A percentile compares a stretch with the other conserved stretches of the same genome.
Conservation (phyloP, 768 basidiomycete species). For the Leccinum arenicola region DNA sequence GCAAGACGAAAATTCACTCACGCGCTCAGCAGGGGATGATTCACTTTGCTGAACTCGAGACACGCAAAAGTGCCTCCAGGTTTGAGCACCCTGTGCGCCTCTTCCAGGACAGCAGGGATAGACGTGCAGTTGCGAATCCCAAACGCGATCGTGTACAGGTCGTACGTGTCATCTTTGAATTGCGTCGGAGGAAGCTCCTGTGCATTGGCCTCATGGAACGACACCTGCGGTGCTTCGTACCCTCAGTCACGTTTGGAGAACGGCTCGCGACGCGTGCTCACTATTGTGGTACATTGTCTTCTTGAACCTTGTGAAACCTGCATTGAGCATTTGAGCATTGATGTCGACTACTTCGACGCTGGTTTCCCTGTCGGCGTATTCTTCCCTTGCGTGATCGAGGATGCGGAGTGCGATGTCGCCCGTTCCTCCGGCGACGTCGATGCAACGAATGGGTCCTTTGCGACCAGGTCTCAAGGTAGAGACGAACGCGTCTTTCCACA, state of each 20-base stretch:
- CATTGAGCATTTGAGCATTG: constrained; percentile 92
- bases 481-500: constrained; percentile 96
- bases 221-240: constrained; percentile 78
- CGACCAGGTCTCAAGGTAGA: constrained; percentile 71
- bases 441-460: constrained; percentile 71
- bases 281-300: constrained; percentile 99
- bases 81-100: constrained; percentile 92
- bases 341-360: constrained; percentile 90
- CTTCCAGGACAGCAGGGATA: constrained; percentile 79
- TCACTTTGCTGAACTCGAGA: constrained; percentile 93
- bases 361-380: constrained; percentile 86
- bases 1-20: constrained; percentile 41
- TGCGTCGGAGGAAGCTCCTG: constrained; percentile 65
- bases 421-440: constrained; percentile 97
- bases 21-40: constrained; percentile 82
- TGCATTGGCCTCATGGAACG: constrained; percentile 92
- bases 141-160: constrained; percentile 98
- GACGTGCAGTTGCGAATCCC: constrained; percentile 98
- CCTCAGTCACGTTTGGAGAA: constrained; percentile 3
- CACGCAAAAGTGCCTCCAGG: constrained; percentile 96
- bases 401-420: constrained; percentile 96
- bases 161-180: constrained; percentile 82
- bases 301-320: constrained; percentile 86
- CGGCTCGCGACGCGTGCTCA: constrained; percentile 38
- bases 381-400: constrained; percentile 85